Conservation (phyloP, 179 eudicot species). For the Actinidia arguta region DNA sequence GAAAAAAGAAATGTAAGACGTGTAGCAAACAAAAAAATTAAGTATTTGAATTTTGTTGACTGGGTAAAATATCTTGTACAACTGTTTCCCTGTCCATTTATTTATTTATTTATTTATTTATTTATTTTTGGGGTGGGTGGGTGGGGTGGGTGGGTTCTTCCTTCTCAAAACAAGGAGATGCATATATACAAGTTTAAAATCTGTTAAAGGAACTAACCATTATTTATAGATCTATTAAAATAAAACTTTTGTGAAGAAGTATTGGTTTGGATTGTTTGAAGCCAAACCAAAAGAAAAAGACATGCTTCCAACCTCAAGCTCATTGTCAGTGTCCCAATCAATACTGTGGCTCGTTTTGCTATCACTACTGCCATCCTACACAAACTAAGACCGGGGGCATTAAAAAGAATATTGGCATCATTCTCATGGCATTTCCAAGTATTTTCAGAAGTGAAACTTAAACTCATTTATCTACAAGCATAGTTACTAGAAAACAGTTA, state of each 20-base stretch:
- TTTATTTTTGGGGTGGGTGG: too few species aligned
- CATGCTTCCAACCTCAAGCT: slow-evolving; percentile 37
- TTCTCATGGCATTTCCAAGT: background rate
- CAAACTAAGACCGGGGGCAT: background rate
- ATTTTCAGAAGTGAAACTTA: background rate
- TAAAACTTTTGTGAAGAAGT: background rate
- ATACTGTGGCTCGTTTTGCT: slow-evolving; percentile 35
- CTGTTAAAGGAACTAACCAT: background rate
- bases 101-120: too few species aligned
- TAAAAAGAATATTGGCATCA: background rate
- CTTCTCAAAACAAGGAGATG: background rate
- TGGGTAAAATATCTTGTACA: background rate
- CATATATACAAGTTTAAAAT: background rate
- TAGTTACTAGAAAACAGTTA: background rate
- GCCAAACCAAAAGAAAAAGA: slow-evolving; percentile 31
- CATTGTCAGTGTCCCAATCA: slow-evolving; percentile 64
- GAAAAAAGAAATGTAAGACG: background rate
- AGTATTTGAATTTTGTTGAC: background rate
- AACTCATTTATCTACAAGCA: background rate
- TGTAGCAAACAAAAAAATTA: background rate
- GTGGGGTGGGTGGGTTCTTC: too few species aligned
- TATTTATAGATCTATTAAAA: too few species aligned
- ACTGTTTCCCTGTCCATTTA: background rate
- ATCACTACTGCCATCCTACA: slow-evolving; percentile 38
- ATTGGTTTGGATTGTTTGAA: slow-evolving; percentile 30